Evolutionary conservation across 2,329 filamentous ascomycete species (phyloP).

Genomic region (Aspergillus flavus): DNA sequence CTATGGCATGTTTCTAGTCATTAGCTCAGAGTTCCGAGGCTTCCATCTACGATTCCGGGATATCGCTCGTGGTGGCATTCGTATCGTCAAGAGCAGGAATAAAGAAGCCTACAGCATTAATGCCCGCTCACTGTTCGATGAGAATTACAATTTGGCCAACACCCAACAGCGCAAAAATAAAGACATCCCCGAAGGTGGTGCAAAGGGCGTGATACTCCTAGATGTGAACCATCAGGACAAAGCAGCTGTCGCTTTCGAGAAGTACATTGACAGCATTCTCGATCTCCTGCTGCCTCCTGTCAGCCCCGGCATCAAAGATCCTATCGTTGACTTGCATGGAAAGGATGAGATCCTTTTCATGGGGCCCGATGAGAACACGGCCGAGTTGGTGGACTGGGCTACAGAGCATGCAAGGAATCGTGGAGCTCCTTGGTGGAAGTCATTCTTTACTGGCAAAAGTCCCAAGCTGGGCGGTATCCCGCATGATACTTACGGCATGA

Average conservation of each 20-base stretch:
- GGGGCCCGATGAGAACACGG: slow-evolving; percentile 98
- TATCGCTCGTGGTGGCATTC: slow-evolving; percentile 93
- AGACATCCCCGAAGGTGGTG: slow-evolving; percentile 96
- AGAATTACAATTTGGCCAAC: slow-evolving; percentile 97
- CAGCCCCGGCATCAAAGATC: slow-evolving; percentile 98
- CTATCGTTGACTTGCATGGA: slow-evolving; percentile 91
- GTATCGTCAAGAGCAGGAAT: slow-evolving; percentile 97
- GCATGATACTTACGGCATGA: slow-evolving; percentile 97
- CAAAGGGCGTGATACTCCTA: slow-evolving; percentile 94
- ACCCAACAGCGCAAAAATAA: slow-evolving; percentile 99
- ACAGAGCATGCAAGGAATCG: slow-evolving; percentile 87
- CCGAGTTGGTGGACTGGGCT: slow-evolving; percentile 97
- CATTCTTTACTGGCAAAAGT: slow-evolving; percentile 99
- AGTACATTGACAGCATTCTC: slow-evolving; percentile 98
- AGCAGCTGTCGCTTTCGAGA: slow-evolving; percentile 90
- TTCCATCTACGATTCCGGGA: slow-evolving; percentile 98
- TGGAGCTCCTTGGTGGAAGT: slow-evolving; percentile 98
- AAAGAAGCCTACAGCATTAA: slow-evolving; percentile 97
- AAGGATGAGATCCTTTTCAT: slow-evolving; percentile 98
- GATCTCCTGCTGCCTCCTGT: slow-evolving; percentile 87
- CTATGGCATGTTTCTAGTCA: slow-evolving; percentile 98
- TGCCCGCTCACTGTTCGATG: slow-evolving; percentile 92
- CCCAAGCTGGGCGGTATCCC: slow-evolving; percentile 95
- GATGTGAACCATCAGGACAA: slow-evolving; percentile 95
- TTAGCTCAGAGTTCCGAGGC: slow-evolving; percentile 92